A percentile compares a stretch with the other conserved stretches of the same genome.
phyloP scores from a whole-genome alignment of 352 stramenopile species.

The Aphanomyces euteiches region DNA sequence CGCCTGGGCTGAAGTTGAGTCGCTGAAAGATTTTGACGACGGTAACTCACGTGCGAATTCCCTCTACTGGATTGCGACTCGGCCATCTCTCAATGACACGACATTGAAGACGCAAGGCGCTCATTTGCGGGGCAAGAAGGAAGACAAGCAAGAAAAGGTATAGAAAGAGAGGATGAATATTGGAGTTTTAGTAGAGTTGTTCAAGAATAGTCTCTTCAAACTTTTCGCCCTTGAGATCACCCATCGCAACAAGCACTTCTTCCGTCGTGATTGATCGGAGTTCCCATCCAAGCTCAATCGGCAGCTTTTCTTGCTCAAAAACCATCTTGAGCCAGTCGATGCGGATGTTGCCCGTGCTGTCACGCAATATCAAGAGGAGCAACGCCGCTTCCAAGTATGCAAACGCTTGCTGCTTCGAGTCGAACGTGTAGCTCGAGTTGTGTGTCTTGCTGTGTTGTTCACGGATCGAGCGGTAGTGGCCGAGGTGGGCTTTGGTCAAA shows the following conservation, averaged over 20 bases:
- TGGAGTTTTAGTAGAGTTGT: conserved; percentile 3
- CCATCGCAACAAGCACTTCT: not conserved
- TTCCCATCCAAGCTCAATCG: conserved; percentile 22
- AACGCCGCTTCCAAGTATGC: conserved; percentile 50
- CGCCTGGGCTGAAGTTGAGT: conserved; percentile 66
- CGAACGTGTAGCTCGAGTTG: conserved; percentile 47
- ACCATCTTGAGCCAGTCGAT: conserved; percentile 29
- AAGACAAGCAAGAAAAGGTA: too few relatives aligned
- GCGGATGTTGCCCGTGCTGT: conserved; percentile 28
- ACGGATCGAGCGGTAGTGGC: conserved; percentile 46
- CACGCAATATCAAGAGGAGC: conserved; percentile 49
- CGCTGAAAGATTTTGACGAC: conserved; percentile 76
- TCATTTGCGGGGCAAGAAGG: too few relatives aligned
- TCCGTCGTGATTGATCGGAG: conserved; percentile 14
- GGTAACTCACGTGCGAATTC: conserved; percentile 86
- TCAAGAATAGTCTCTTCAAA: conserved; percentile 7
- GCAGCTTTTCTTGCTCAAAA: conserved; percentile 29
- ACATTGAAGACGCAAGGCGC: too few relatives aligned
- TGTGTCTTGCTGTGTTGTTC: conserved; percentile 41
- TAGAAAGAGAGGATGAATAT: not conserved
- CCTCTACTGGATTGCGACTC: conserved; percentile 86
- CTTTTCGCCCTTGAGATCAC: conserved; percentile 15
- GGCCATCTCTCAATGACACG: conserved; percentile 19
- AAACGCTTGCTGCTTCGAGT: conserved; percentile 36
- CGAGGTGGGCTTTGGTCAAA: conserved; percentile 43